A percentile compares a stretch with the other conserved stretches of the same genome.
phyloP scores from a whole-genome alignment of 2,329 filamentous ascomycete genomes.

The Diaporthe citriasiana region DNA sequence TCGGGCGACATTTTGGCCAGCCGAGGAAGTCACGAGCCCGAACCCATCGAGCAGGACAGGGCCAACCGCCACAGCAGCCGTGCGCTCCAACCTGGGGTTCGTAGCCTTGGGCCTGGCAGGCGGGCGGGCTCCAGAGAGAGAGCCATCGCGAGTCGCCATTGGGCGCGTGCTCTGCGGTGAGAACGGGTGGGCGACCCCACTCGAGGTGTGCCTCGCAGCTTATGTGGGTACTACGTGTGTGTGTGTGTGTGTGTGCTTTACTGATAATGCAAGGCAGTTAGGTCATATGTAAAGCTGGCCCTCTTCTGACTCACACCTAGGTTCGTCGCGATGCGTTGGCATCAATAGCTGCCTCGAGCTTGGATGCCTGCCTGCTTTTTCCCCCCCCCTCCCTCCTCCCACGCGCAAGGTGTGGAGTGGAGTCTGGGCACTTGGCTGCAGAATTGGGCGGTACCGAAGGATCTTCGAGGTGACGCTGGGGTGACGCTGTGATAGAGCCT shows the following conservation, averaged over 20 bases:
- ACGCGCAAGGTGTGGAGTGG: slow-evolving; percentile 11
- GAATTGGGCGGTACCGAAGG: slow-evolving; percentile 20
- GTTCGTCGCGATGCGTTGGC: slow-evolving; percentile 34
- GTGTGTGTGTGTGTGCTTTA: background rate
- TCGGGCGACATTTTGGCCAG: slow-evolving; percentile 14
- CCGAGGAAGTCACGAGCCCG: slow-evolving; percentile 18
- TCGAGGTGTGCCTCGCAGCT: slow-evolving; percentile 37
- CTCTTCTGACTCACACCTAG: slow-evolving; percentile 34
- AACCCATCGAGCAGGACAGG: slow-evolving; percentile 8
- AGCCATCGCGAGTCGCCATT: background rate
- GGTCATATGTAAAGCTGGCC: slow-evolving; percentile 12
- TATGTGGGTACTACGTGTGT: slow-evolving; percentile 28
- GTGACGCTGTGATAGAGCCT: slow-evolving; percentile 29
- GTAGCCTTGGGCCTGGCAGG: slow-evolving; percentile 24
- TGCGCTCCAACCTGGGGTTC: slow-evolving; percentile 23
- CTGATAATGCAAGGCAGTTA: slow-evolving; percentile 30
- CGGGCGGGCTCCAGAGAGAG: slow-evolving; percentile 5
- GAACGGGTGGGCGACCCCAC: slow-evolving; percentile 25
- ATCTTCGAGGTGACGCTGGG: slow-evolving; percentile 3
- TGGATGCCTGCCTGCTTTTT: slow-evolving; percentile 28
- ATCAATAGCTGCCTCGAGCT: slow-evolving; percentile 28
- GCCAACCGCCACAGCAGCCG: slow-evolving; percentile 1
- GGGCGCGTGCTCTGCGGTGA: slow-evolving; percentile 4
- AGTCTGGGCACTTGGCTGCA: slow-evolving; percentile 17
- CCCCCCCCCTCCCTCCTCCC: too few relatives aligned